A percentile compares a stretch with the other conserved stretches of the same genome.
phyloP scores from a whole-genome alignment of 441 rosid genomes.

The Mallotus repandus region DNA sequence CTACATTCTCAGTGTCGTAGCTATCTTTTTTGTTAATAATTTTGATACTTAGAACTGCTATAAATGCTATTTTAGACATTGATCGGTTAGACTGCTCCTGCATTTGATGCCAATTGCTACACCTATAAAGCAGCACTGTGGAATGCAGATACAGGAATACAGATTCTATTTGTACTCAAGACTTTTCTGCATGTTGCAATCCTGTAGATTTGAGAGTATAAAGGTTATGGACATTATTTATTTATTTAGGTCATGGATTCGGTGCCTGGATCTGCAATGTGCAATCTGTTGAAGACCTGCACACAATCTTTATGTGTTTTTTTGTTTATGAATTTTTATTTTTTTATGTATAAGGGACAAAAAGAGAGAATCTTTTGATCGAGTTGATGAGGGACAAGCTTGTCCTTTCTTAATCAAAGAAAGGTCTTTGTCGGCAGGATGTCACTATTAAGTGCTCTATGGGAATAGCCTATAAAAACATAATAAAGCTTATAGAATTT shows the following conservation, averaged over 20 bases:
- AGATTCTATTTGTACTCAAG: neutral
- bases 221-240: neutral
- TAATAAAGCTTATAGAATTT: too few species aligned
- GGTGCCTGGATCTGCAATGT: neutral
- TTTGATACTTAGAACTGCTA: neutral
- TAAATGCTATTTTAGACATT: neutral
- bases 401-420: neutral
- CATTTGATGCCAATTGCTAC: neutral
- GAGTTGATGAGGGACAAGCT: neutral
- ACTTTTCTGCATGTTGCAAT: neutral
- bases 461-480: too few species aligned
- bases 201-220: neutral
- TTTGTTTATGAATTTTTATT: too few species aligned
- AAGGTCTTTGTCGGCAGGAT: too few species aligned
- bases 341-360: too few species aligned
- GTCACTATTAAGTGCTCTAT: neutral
- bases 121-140: neutral
- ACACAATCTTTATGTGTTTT: neutral
- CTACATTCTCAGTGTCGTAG: too few species aligned
- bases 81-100: neutral
- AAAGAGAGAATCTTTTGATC: neutral
- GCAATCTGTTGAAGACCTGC: neutral
- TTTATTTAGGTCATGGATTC: neutral
- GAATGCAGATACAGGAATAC: neutral
- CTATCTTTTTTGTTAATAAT: too few species aligned